Base-by-base conservation (phyloP, 345 rosid species). In the Eucalyptus fibrosa region DNA sequence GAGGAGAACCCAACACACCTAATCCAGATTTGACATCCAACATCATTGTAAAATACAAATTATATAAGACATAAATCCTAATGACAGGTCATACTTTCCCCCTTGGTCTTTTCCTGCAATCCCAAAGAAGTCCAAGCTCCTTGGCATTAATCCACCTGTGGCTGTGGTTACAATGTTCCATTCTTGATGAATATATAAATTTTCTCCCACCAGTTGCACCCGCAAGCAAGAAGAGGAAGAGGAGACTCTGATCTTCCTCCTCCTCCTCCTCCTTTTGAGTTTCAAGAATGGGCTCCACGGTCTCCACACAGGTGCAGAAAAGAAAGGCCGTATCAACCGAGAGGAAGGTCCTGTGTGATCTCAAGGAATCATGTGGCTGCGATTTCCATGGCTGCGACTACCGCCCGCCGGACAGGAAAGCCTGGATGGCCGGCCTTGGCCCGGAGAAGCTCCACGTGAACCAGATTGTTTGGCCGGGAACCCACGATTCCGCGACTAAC, bases 301-400 rank as follows among this genome's bases (percentile, higher is more conserved):
- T 91, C 14, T 97, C 99, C 7, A 97, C 91, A 69, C 99, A 95
- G 91, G 21, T 92, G 5, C 89, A 92, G 89, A 93, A 91, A n/a
- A 94, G 97, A 3, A 95, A 96, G 91, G 92, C 93, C 8, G 55
- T 97, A 37, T 87, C 89, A 12, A 89, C 94, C 1, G 95, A 98
- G 96, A 92, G 94, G 91, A 95, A 94, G 89, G 45, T 89, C 59
- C 95, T 97, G 3, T 30, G 90, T 16, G 97, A 96, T 65, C 96
- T 98, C 7, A 47, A 91, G 5, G 62, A 24, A 9, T 92, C 89
- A 86, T 91, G 90, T n/a, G 97, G 97, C 12, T 89, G 91, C 56
- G 92, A 93, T 1, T 98, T 90, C 50, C 98, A 99, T 0, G 96
- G 99, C 3, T 88, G 92, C 50, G 98, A 98, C 81, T 96, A 96